Conservation (phyloP, 768 basidiomycete genomes). For the Fomitopsis pulvina region DNA sequence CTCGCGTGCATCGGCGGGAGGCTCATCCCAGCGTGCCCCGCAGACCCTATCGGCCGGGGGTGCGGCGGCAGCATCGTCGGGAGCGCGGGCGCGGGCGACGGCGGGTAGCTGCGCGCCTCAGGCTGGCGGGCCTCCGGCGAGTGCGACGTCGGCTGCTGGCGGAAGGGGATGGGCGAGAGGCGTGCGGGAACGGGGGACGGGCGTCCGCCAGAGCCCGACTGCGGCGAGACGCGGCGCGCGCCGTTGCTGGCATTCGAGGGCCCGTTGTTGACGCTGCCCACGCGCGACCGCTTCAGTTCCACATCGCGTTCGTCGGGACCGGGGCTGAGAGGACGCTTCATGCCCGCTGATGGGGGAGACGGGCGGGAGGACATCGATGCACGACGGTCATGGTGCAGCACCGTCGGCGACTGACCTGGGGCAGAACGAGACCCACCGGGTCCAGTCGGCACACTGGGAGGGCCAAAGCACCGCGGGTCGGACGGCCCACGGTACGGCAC, state of each 20-base stretch:
- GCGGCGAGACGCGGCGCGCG: constrained; percentile 48
- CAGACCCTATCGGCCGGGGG: constrained; percentile 58
- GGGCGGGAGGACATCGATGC: constrained; percentile 55
- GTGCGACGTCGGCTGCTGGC: constrained; percentile 59
- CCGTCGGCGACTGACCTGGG: constrained; percentile 14
- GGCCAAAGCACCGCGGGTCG: constrained; percentile 8
- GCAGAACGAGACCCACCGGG: constrained; percentile 7
- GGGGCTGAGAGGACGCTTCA: constrained; percentile 70
- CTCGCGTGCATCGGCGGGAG: constrained; percentile 55
- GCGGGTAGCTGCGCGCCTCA: constrained; percentile 31
- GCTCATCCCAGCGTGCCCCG: constrained; percentile 23
- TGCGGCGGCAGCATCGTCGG: constrained; percentile 65
- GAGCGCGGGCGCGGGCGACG: constrained; percentile 51
- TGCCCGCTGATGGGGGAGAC: constrained; percentile 41
- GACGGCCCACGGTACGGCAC: constrained; percentile 14
- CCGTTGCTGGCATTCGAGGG: neutral
- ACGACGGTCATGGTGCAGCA: constrained; percentile 9
- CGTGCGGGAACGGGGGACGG: constrained; percentile 49
- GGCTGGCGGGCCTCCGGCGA: constrained; percentile 60
- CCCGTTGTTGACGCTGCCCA: constrained; percentile 33
- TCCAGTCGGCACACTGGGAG: constrained; percentile 10
- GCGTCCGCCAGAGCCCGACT: constrained; percentile 39
- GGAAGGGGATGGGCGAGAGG: constrained; percentile 69
- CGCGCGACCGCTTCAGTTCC: constrained; percentile 56
- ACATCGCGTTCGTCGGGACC: constrained; percentile 48